A percentile compares a stretch with the other conserved stretches of the same genome.
Conservation (phyloP, 2,329 filamentous ascomycete species). For the Dryadomyces quercivorus region DNA sequence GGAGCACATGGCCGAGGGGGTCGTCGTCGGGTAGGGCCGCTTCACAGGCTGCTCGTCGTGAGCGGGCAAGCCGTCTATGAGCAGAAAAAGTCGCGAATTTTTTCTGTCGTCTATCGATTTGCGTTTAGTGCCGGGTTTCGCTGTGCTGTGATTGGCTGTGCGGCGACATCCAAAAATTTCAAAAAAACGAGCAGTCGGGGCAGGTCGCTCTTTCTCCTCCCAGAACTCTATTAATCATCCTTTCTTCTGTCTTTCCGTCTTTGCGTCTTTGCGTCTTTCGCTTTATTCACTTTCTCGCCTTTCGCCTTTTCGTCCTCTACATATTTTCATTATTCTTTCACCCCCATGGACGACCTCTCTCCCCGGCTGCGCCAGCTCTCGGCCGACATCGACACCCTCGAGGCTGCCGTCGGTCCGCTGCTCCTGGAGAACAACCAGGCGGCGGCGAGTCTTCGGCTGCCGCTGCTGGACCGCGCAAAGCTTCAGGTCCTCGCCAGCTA, state of each 20-base stretch:
- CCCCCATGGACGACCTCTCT: conserved; percentile 35
- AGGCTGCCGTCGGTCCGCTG: conserved; percentile 63
- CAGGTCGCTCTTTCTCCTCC: neutral
- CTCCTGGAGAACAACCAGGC: conserved; percentile 25
- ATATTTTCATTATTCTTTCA: neutral
- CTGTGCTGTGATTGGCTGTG: conserved; percentile 4
- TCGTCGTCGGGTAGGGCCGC: neutral
- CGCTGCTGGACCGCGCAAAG: conserved; percentile 85
- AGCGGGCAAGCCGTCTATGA: no score
- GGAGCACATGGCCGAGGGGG: neutral
- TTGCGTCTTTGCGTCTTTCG: no score
- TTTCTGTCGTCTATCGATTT: neutral
- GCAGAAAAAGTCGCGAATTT: neutral
- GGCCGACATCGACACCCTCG: conserved; percentile 65
- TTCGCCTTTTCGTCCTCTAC: neutral
- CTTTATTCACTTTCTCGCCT: neutral
- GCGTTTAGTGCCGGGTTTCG: neutral
- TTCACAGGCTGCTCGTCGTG: no score
- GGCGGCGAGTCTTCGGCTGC: neutral
- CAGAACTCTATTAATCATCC: neutral
- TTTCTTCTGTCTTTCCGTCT: neutral
- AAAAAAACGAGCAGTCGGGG: neutral
- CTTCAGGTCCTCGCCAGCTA: conserved; percentile 82
- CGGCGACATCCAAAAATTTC: neutral
- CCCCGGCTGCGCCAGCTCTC: conserved; percentile 64